These are phyloP conservation scores for Neostapfia colusana DNA, from an alignment of 176 grass and related monocot genomes.

Conservation along the genomic window DNA sequence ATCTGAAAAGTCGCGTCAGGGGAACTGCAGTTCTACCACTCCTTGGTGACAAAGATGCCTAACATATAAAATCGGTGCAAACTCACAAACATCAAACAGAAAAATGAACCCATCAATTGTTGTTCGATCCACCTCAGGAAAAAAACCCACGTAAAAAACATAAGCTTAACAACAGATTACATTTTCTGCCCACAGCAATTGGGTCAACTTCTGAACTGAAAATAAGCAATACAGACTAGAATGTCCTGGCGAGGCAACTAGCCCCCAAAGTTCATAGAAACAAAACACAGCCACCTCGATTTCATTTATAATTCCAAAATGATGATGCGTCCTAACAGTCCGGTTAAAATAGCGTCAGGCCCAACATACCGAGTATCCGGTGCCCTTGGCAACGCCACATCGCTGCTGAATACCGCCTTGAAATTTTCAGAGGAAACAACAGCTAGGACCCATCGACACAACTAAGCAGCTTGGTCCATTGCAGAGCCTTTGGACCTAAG, in stretches of 20 bases:
- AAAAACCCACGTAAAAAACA: neutral
- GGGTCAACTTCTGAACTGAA: neutral
- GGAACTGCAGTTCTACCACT: neutral
- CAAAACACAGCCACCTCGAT: neutral
- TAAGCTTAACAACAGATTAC: neutral
- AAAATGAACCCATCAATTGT: neutral
- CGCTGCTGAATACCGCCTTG: neutral
- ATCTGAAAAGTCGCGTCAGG: neutral
- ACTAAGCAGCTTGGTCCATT: neutral
- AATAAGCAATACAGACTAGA: neutral
- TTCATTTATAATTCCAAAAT: neutral
- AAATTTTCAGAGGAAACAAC: slow-evolving; percentile 5
- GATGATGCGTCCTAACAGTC: neutral
- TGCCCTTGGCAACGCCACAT: neutral
- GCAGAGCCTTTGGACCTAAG: neutral
- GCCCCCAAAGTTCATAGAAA: neutral
- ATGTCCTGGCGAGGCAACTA: neutral
- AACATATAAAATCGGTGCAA: neutral
- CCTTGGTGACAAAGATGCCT: neutral
- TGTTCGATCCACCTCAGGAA: neutral
- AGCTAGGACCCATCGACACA: neutral
- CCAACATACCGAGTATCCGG: neutral
- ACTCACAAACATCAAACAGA: slow-evolving; percentile 2
- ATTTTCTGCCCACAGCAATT: neutral
- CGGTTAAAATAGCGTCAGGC: neutral